phyloP scores from a whole-genome alignment of 352 stramenopile species.

The Elongisporangium prolatum region DNA sequence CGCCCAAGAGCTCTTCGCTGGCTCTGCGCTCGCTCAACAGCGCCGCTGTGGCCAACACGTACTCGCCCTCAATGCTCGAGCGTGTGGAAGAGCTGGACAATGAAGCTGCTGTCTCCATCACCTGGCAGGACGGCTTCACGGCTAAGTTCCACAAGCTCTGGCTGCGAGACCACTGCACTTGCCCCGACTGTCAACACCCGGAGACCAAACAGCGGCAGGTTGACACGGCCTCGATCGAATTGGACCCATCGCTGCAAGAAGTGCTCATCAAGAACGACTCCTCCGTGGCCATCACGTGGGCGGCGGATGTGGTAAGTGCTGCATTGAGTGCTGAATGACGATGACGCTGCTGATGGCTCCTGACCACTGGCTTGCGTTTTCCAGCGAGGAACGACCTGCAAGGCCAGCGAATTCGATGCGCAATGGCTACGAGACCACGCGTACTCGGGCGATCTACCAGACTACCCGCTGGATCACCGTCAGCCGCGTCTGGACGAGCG shows the following conservation, averaged over 20 bases:
- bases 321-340: neutral
- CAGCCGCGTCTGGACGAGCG: constrained; percentile 48
- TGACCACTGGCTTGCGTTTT: neutral
- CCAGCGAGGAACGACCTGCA: constrained; percentile 50
- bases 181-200: constrained; percentile 55
- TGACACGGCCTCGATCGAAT: constrained; percentile 72
- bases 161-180: constrained; percentile 82
- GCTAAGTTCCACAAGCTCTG: constrained; percentile 84
- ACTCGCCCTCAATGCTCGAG: constrained; percentile 6
- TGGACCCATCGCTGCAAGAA: constrained; percentile 36
- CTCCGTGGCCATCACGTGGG: constrained; percentile 53
- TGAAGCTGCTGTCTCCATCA: constrained; percentile 55
- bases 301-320: constrained; percentile 38
- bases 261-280: constrained; percentile 28
- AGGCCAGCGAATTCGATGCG: constrained; percentile 55
- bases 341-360: neutral
- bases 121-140: constrained; percentile 69
- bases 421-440: constrained; percentile 75
- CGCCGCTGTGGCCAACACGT: neutral
- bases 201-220: constrained; percentile 71
- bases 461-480: constrained; percentile 52
- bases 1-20: neutral
- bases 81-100: constrained; percentile 46
- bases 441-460: constrained; percentile 37
- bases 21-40: neutral